Base-by-base conservation (phyloP, 176 grass and related monocot species). In the Microstegium vimineum region DNA sequence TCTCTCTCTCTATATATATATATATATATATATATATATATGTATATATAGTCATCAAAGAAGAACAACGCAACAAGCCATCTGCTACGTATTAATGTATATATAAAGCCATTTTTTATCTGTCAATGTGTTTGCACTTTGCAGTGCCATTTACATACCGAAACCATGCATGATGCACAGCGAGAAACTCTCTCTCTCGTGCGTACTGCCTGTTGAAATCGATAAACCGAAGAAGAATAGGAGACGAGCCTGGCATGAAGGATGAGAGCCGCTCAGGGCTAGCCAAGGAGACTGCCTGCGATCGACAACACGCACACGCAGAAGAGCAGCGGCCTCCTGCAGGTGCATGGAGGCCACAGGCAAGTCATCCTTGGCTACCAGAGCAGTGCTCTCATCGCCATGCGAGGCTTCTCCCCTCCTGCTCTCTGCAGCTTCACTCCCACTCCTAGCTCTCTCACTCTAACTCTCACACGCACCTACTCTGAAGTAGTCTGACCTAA, bases 351-450 rank as follows among this genome's bases (percentile, higher is more conserved):
- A 65, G 23, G 23, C 41, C 68, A 85, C 82, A 89, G 87, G 87
- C 87, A 89, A 84, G 62, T 84, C 87, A 84, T 89, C 87, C 87
- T 80, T 89, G 87, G 87, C 87, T 89, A 89, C 69, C 81, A 69
- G 38, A 69, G 33, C n/a, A 49, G 77, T 51, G 69, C 69, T 67
- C 76, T 62, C 64, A 51, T 38, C 81, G 20, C 49, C 87, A 84
- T 89, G 76, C 17, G 42, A 80, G 68, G 35, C 56, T 26, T 5
- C 73, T 22, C 65, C 35, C 52, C 9, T 52, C 33, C 42, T 65
- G 37, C 41, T 42, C 12, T 28, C 6, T 18, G 62, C 62, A 66
- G 41, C 40, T 72, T 28, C 25, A 46, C 6, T 49, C 45, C 2
- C 15, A 1, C 1, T 41, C 46, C 11, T 3, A 4, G 20, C 14